Base-by-base conservation (phyloP, 73 alveolate genomes). In the Paraurostyla sp. region DNA sequence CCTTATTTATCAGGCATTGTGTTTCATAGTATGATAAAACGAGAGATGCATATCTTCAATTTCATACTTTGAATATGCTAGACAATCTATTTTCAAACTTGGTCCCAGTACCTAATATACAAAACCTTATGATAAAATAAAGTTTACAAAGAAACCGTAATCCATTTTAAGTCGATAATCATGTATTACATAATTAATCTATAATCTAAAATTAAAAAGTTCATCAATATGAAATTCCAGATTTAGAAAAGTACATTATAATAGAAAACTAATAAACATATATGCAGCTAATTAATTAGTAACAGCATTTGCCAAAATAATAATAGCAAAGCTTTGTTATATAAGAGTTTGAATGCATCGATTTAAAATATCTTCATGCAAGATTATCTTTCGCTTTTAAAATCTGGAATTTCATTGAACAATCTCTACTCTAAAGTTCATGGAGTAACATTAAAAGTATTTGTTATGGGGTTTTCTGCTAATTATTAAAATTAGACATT, bases 371-470 rank as follows among this genome's bases (percentile, higher is more conserved):
- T 71, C 36, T 89, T 23, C 90, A 62, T 23, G 80, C 59, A 35
- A 83, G 97, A 56, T 49, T 91, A 52, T 46, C 46, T 36, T 50
- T 73, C 13, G 87, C 63, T 0, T 42, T 91, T 16, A 93, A 85
- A 54, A 58, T 91, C 13, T 93, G 96, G 96, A 42, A 46, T 11
- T 89, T 58, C 29, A 49, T 91, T 0, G 87, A 76, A 49, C 32
- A 85, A 16, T 62, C 89, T 2, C 59, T 93, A 6, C 58, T 46
- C 32, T 42, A 76, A 23, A 56, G 82, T 36, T 80, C 92, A 29
- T 93, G 97, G 96, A 78, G 85, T 35, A 91, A 75, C 42, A 71
- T 90, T 56, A 57, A 89, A 36, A 46, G 82, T 33, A 59, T 91
- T 23, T 40, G 88, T 9, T 93, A 83, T 76, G 83, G 88, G 35